Evolutionary conservation across 768 basidiomycete species (phyloP).

Genomic region (Pleurotus cornucopiae): DNA sequence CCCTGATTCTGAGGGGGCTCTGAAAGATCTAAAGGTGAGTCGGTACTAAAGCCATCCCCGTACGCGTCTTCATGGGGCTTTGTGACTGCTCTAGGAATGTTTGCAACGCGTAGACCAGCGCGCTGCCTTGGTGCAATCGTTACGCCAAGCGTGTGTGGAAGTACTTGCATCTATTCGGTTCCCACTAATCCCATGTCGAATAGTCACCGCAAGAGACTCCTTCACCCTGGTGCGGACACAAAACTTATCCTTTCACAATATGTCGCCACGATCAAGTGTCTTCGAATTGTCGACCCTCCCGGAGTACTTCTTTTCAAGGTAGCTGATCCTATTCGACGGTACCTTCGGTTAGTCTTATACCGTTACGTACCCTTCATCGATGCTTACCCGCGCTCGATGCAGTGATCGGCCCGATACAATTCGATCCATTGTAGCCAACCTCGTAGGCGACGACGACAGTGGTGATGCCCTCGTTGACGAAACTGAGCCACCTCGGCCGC

Average conservation of each 20-base stretch:
- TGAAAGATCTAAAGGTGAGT: slow-evolving; percentile 79
- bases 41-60: background rate
- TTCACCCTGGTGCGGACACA: slow-evolving; percentile 96
- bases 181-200: slow-evolving; percentile 2
- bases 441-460: slow-evolving; percentile 82
- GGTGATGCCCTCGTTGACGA: slow-evolving; percentile 83
- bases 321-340: slow-evolving; percentile 86
- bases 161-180: background rate
- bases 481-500: slow-evolving; percentile 72
- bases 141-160: slow-evolving; percentile 71
- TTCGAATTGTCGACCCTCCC: slow-evolving; percentile 87
- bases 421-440: slow-evolving; percentile 84
- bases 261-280: slow-evolving; percentile 86
- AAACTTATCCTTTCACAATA: slow-evolving; percentile 87
- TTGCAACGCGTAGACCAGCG: slow-evolving; percentile 79
- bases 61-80: background rate
- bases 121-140: slow-evolving; percentile 63
- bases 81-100: slow-evolving; percentile 51
- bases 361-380: background rate
- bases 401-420: slow-evolving; percentile 92
- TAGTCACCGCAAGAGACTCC: slow-evolving; percentile 81
- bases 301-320: slow-evolving; percentile 93
- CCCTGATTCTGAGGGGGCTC: slow-evolving; percentile 80
- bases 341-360: slow-evolving; percentile 60
- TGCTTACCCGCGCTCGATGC: background rate